phyloP scores from a whole-genome alignment of 805 yeast species.

The Schwanniomyces vanrijiae region DNA sequence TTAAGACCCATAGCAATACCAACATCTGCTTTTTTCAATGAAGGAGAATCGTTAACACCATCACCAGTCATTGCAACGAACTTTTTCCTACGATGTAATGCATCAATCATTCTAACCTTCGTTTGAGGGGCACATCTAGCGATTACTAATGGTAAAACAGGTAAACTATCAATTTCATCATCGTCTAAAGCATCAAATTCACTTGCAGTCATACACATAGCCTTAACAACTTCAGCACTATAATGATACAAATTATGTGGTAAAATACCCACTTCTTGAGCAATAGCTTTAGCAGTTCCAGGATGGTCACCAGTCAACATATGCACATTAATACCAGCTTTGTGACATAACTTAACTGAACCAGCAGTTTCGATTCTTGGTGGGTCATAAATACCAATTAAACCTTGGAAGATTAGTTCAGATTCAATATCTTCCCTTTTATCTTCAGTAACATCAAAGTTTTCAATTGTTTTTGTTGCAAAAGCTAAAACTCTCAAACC shows the following conservation, averaged over 20 bases:
- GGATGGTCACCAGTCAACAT: conserved; percentile 85
- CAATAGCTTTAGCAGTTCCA: conserved; percentile 76
- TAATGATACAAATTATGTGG: conserved; percentile 47
- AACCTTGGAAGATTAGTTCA: conserved; percentile 58
- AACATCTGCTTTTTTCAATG: conserved; percentile 73
- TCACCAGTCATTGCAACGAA: conserved; percentile 51
- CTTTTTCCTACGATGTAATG: conserved; percentile 36
- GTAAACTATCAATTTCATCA: conserved; percentile 33
- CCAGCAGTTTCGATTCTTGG: conserved; percentile 69
- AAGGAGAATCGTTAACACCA: conserved; percentile 82
- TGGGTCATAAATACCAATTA: conserved; percentile 79
- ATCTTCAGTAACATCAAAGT: conserved; percentile 13
- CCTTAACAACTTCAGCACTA: conserved; percentile 30
- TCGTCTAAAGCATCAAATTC: conserved; percentile 34
- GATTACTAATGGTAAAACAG: conserved; percentile 39
- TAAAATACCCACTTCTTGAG: conserved; percentile 76
- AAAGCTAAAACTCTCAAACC: conserved; percentile 76
- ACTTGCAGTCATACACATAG: conserved; percentile 38
- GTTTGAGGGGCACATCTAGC: conserved; percentile 44
- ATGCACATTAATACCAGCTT: conserved; percentile 75
- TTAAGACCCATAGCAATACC: conserved; percentile 81
- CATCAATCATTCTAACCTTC: conserved; percentile 42
- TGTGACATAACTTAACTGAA: conserved; percentile 65
- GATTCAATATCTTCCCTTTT: conserved; percentile 47
- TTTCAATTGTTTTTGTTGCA: conserved; percentile 45